Evolutionary conservation across 2,329 filamentous ascomycete species (phyloP), one percentile per base, ranked within the genome.

Genomic region (Aspergillus neotritici): DNA sequence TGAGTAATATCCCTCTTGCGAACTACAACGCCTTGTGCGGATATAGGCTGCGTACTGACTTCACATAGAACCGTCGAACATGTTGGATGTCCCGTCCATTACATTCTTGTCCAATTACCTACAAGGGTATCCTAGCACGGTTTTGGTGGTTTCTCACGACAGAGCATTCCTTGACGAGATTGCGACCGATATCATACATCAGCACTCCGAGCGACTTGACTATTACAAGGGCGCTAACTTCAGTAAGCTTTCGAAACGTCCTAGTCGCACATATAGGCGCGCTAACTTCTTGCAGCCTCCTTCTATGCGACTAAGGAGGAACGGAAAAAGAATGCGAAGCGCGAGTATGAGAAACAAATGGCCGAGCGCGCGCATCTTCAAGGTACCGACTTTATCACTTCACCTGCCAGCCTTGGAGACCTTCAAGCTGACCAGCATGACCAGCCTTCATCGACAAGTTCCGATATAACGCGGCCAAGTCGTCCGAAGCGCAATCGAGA

Each of bases 71-170:
- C 93, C 93, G 72, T 97, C 91, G 43, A 97, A 97, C 82, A 97
- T 97, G 91, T 89, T 98, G 87, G 93, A 97, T 71, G 93, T 98
- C 45, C 93, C 93, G n/a, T 97, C 93, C 16, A 97, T 98, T 63
- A 94, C 93, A 44, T 98, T 97, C 80, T 79, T 98, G 65, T 86
- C 91, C 37, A 91, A 90, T 61, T 98, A 98, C 64, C 84, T 98
- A 7, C 90, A 96, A 67, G 76, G 75, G 37, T 98, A 98, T 63
- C 91, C 91, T 31, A 95, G 88, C 68, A 97, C 93, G 2, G 83
- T 98, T 21, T 77, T 98, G 11, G 91, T 98, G 41, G 93, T 98
- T 52, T 95, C 88, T 67, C 93, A 98, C 86, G 93, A 98, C 80
- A 83, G 93, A 77, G 90, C 93, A 1, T 98, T 98, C 79, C 78